phyloP scores from a whole-genome alignment of 2,329 filamentous ascomycete genomes.

The Fusarium hostae region DNA sequence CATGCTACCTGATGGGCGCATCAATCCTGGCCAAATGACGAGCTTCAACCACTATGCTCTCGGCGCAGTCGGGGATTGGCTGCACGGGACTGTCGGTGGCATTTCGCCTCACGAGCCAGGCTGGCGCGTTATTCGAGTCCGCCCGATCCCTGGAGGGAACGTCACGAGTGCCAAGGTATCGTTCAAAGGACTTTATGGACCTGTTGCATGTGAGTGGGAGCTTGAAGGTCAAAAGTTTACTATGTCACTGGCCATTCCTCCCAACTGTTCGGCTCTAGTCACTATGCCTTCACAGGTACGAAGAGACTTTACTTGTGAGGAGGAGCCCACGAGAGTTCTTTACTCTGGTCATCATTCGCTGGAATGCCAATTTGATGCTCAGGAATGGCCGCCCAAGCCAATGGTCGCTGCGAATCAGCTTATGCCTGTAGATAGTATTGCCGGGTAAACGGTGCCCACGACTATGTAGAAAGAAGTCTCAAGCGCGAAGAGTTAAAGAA shows the following conservation, averaged over 20 bases:
- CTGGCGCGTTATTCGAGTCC: background rate
- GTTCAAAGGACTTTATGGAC: background rate
- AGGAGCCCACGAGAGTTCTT: background rate
- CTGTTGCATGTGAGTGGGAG: background rate
- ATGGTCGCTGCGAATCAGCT: background rate
- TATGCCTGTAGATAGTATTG: background rate
- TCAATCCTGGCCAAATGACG: background rate
- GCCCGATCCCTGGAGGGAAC: background rate
- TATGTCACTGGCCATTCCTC: background rate
- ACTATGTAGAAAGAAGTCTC: too few species aligned
- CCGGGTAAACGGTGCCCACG: background rate
- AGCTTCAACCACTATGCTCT: background rate
- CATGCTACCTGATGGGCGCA: background rate
- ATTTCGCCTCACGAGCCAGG: too few species aligned
- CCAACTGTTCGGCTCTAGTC: background rate
- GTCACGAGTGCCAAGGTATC: background rate
- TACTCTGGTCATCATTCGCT: conserved; percentile 15
- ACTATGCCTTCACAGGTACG: background rate
- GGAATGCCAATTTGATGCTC: background rate
- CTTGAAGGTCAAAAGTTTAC: background rate
- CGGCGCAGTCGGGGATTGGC: background rate
- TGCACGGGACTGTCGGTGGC: too few species aligned
- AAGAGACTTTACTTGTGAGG: background rate
- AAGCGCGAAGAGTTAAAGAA: too few species aligned
- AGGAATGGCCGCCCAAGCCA: conserved; percentile 11